These are phyloP conservation scores for Diaporthe destruens DNA, from an alignment of 2,329 filamentous ascomycete genomes.

Conservation along the genomic window DNA sequence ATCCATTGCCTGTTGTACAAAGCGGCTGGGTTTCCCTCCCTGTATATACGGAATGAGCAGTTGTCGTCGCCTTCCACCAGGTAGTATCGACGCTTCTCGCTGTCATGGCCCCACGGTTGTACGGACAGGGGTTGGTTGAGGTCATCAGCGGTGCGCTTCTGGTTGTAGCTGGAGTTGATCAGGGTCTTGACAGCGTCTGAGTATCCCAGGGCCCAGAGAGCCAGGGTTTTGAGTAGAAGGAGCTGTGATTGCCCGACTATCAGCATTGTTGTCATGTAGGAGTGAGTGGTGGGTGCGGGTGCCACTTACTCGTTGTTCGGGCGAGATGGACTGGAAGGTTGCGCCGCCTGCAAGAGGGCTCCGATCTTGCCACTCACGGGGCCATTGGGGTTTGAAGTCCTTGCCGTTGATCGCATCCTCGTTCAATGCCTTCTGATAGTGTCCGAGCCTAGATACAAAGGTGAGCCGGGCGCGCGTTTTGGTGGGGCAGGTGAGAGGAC, in stretches of 20 bases:
- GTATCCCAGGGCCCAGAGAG: slow-evolving; percentile 89
- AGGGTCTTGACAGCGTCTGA: slow-evolving; percentile 85
- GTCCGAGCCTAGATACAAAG: slow-evolving; percentile 76
- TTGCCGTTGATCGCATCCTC: slow-evolving; percentile 84
- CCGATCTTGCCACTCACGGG: slow-evolving; percentile 82
- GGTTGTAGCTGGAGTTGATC: slow-evolving; percentile 90
- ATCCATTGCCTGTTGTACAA: slow-evolving; percentile 83
- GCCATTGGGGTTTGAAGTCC: slow-evolving; percentile 90
- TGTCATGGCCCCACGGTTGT: slow-evolving; percentile 83
- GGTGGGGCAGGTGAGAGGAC: slow-evolving; percentile 14
- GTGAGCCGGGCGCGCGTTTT: slow-evolving; percentile 33
- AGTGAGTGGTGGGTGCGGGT: background rate
- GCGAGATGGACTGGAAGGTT: slow-evolving; percentile 85
- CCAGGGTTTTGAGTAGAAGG: slow-evolving; percentile 82
- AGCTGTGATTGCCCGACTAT: slow-evolving; percentile 67
- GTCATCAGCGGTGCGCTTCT: slow-evolving; percentile 82
- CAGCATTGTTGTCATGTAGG: slow-evolving; percentile 20
- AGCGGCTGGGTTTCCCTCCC: slow-evolving; percentile 87
- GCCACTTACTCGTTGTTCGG: slow-evolving; percentile 79
- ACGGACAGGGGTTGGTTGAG: slow-evolving; percentile 86
- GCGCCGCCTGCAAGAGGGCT: slow-evolving; percentile 86
- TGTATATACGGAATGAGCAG: slow-evolving; percentile 92
- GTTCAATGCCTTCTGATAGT: slow-evolving; percentile 86
- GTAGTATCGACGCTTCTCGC: slow-evolving; percentile 92
- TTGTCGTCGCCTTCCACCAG: slow-evolving; percentile 94